phyloP scores from a whole-genome alignment of 257 asterid genomes.

The Ehretia macrophylla region DNA sequence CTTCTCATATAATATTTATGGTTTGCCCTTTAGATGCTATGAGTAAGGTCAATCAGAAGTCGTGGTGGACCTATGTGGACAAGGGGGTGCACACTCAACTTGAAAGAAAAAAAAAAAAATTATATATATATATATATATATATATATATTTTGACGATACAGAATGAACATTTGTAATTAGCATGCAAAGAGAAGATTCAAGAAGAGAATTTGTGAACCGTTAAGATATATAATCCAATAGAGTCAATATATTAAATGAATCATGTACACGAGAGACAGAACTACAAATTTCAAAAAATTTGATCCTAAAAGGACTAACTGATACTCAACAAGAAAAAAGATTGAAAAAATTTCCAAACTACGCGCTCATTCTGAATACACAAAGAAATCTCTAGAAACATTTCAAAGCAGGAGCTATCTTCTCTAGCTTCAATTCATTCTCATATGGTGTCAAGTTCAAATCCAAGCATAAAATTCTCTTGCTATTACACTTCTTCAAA shows the following conservation, averaged over 20 bases:
- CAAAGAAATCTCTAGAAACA: neutral
- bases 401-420: neutral
- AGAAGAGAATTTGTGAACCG: neutral
- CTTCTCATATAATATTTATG: too few relatives aligned
- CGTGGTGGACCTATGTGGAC: too few relatives aligned
- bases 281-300: too few relatives aligned
- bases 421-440: conserved; percentile 14
- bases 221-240: neutral
- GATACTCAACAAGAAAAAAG: neutral
- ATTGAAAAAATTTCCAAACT: neutral
- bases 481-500: conserved; percentile 19
- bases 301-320: neutral
- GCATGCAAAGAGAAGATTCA: neutral
- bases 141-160: too few relatives aligned
- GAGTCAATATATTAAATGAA: neutral
- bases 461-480: conserved; percentile 13
- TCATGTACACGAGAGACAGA: neutral
- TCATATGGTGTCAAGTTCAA: conserved; percentile 30
- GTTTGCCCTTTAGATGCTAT: too few relatives aligned
- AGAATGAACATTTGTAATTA: neutral
- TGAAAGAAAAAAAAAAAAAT: too few relatives aligned
- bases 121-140: too few relatives aligned
- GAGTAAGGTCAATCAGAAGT: too few relatives aligned
- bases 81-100: too few relatives aligned
- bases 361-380: neutral